Conservation (phyloP, 2,329 filamentous ascomycete species). For the Ascochyta pisi region DNA sequence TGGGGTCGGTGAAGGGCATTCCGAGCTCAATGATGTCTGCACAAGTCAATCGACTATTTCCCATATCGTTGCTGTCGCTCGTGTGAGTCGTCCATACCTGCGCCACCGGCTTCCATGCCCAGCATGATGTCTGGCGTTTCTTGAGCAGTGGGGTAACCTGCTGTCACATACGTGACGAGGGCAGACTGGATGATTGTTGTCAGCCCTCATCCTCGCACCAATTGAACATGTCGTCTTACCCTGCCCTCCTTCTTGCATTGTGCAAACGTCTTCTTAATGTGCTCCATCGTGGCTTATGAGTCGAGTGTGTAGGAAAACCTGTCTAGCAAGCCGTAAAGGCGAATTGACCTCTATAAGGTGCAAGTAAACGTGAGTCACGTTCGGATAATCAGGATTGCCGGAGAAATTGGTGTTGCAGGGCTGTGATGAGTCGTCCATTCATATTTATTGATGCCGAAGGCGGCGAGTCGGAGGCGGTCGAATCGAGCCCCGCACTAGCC, state of each 20-base stretch:
- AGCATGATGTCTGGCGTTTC: conserved; percentile 85
- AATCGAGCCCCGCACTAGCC: conserved; percentile 21
- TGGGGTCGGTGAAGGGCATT: conserved; percentile 96
- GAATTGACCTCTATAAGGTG: conserved; percentile 16
- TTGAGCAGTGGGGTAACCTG: conserved; percentile 84
- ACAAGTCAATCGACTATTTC: conserved; percentile 24
- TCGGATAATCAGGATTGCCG: conserved; percentile 1
- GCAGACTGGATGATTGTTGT: conserved; percentile 65
- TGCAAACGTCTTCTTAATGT: conserved; percentile 58
- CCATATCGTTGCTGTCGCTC: not conserved
- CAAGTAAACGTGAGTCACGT: conserved; percentile 18
- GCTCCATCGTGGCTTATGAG: conserved; percentile 50
- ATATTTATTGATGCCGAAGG: conserved; percentile 23
- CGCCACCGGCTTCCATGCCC: conserved; percentile 89
- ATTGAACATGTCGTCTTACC: conserved; percentile 30
- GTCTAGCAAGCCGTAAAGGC: conserved; percentile 13
- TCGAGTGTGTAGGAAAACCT: conserved; percentile 3
- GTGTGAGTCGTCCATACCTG: conserved; percentile 64
- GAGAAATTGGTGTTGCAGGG: conserved; percentile 17
- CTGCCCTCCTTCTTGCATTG: conserved; percentile 59
- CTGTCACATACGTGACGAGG: conserved; percentile 94
- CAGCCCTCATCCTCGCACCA: conserved; percentile 6
- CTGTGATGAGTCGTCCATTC: conserved; percentile 19
- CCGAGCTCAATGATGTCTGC: conserved; percentile 93
- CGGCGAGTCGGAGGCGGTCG: conserved; percentile 25